Base-by-base conservation (phyloP, 441 rosid genomes). In the Gossypium aridum region DNA sequence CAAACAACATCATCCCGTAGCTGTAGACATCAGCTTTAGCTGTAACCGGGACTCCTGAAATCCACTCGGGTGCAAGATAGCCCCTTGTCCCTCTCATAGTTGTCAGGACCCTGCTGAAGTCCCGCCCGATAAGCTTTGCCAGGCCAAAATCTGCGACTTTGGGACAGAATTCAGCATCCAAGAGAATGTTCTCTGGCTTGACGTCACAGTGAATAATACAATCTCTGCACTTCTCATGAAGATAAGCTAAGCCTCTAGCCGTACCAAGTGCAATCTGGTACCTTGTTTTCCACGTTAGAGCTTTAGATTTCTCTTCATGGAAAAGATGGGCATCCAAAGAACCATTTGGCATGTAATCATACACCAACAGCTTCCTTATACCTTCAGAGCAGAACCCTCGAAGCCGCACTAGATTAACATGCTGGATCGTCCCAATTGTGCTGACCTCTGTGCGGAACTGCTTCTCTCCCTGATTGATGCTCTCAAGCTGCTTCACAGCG, bases 1-100 rank as follows among this genome's bases (percentile, higher is more conserved):
- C 63, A 2, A 93, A 87, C 10, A 93, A 81, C 95, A 88, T 86
- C 92, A 93, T 91, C 10, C 98, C 97, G 5, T 82, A 90, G 81
- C 95, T 90, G 68, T 89, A 93, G 20, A 91, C 96, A 72, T 91
- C 92, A 0, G 92, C 92, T 76, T 90, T 90, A 3, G 88, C 84
- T 3, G 91, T 90, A n/a, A 92, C 91, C 7, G 95, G 90, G 8
- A 87, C 91, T 45, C 97, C 93, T 0, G 92, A 91, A 37, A 93
- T 85, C 97, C 95, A 91, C 76, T 90, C 97, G 0, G 91, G 95
- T 2, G 93, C 97, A 13, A 90, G 86, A 76, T 93, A 91, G 7
- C 97, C 90, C 80, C 88, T 83, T 19, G 97, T 91, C 10, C 98
- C 95, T 80, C 91, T 87, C 82, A 90, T 83, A n/a, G 91, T 90